Evolutionary conservation across 768 basidiomycete species (phyloP).

Genomic region (Dioszegia aurantiaca): DNA sequence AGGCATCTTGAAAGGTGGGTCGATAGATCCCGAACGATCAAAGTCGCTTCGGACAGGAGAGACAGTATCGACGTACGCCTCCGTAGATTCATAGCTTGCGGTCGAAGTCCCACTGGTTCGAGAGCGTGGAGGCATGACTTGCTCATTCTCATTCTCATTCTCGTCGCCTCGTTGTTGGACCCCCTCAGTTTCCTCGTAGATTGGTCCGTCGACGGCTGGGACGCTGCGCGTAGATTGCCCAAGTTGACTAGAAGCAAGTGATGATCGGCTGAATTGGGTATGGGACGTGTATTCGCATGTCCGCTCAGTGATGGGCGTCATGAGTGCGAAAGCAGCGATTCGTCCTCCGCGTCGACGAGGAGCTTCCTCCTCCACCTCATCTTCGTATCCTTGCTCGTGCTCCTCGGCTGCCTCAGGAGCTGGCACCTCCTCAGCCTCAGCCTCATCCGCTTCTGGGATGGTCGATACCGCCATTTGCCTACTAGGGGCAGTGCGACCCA

Average conservation of each 20-base stretch:
- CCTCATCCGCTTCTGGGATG: slow-evolving; percentile 23
- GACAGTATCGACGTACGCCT: slow-evolving; percentile 5
- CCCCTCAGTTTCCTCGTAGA: no score
- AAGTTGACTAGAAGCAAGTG: slow-evolving; percentile 11
- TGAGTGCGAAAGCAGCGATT: slow-evolving; percentile 65
- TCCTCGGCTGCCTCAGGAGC: slow-evolving; percentile 6
- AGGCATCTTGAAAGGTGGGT: slow-evolving; percentile 37
- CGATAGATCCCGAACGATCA: slow-evolving; percentile 30
- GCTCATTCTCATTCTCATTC: no score
- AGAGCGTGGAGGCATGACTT: slow-evolving; percentile 38
- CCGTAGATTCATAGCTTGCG: background rate
- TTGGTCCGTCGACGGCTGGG: no score
- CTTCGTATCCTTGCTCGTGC: slow-evolving; percentile 19
- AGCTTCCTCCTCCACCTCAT: slow-evolving; percentile 49
- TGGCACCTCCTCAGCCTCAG: slow-evolving; percentile 5
- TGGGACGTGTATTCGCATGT: slow-evolving; percentile 77
- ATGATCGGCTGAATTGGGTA: slow-evolving; percentile 42
- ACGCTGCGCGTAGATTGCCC: slow-evolving; percentile 38
- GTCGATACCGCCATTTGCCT: slow-evolving; percentile 12
- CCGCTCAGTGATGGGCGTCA: slow-evolving; percentile 97
- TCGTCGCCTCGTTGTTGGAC: no score
- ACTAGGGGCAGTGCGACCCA: background rate
- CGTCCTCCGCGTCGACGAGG: slow-evolving; percentile 23
- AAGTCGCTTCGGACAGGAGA: slow-evolving; percentile 13
- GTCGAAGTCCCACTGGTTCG: slow-evolving; percentile 28